These are phyloP conservation scores for Byssoonygena ceratinophila DNA, from an alignment of 2,329 filamentous ascomycete species.

Conservation along the genomic window DNA sequence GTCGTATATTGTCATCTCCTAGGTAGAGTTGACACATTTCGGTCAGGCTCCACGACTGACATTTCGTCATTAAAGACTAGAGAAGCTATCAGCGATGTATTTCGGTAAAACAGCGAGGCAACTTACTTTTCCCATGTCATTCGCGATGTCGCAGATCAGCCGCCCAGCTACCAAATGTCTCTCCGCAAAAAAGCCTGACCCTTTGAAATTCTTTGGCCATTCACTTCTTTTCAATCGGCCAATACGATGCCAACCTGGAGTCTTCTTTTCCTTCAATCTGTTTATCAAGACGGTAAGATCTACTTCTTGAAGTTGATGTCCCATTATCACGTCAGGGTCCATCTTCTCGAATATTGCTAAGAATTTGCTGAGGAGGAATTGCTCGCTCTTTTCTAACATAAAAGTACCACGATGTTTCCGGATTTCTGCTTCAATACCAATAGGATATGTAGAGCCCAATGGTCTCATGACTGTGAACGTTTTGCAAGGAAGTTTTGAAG, in stretches of 20 bases:
- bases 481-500: conserved; percentile 77
- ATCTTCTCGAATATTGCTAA: conserved; percentile 75
- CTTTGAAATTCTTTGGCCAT: conserved; percentile 81
- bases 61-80: conserved; percentile 82
- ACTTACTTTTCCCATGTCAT: conserved; percentile 74
- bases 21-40: conserved; percentile 96
- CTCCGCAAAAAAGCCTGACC: conserved; percentile 84
- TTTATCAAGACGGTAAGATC: conserved; percentile 87
- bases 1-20: conserved; percentile 57
- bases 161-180: conserved; percentile 80
- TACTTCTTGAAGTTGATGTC: conserved; percentile 92
- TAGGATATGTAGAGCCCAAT: conserved; percentile 61
- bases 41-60: conserved; percentile 93
- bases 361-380: conserved; percentile 76
- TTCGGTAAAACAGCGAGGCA: background rate
- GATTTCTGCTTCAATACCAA: conserved; percentile 72
- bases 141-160: conserved; percentile 83
- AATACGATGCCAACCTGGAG: conserved; percentile 86
- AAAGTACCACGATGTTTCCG: conserved; percentile 66
- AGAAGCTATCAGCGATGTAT: conserved; percentile 20
- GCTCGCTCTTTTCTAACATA: conserved; percentile 72
- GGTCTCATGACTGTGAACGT: conserved; percentile 89
- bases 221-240: conserved; percentile 70
- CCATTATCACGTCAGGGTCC: conserved; percentile 87
- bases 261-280: conserved; percentile 79